These are phyloP conservation scores for Chamaecyparis obtusa DNA, from an alignment of 75 land plant species.

Conservation along the genomic window DNA sequence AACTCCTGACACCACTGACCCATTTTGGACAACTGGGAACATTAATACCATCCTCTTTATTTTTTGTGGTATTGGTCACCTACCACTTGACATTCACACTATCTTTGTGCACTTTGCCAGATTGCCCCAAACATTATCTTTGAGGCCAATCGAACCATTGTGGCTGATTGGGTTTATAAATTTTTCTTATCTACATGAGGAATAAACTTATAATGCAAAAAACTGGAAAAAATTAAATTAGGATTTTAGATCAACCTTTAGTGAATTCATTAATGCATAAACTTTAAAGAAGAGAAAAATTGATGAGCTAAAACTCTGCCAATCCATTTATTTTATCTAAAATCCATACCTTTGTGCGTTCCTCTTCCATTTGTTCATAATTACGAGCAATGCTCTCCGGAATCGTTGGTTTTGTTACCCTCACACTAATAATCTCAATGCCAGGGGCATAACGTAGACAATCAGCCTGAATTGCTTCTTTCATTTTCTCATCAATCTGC, in stretches of 20 bases:
- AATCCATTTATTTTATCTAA: background rate
- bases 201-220: no score
- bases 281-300: background rate
- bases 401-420: conserved; percentile 58
- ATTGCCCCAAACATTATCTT: background rate
- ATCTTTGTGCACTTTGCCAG: background rate
- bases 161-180: background rate
- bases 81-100: background rate
- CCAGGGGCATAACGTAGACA: conserved; percentile 61
- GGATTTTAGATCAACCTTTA: background rate
- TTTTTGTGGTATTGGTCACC: background rate
- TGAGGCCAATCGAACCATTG: background rate
- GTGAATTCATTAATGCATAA: background rate
- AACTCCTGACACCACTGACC: background rate
- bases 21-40: background rate
- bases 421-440: conserved; percentile 48
- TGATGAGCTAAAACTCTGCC: background rate
- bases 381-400: conserved; percentile 46
- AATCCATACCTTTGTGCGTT: conserved; percentile 45
- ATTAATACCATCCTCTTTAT: background rate
- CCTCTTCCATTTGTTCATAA: conserved; percentile 57
- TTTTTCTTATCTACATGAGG: background rate
- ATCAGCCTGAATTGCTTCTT: conserved; percentile 54
- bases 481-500: conserved; percentile 62
- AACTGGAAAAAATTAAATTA: background rate